Evolutionary conservation across 2,329 filamentous ascomycete species (phyloP).

Genomic region (Colletotrichum paranaense): DNA sequence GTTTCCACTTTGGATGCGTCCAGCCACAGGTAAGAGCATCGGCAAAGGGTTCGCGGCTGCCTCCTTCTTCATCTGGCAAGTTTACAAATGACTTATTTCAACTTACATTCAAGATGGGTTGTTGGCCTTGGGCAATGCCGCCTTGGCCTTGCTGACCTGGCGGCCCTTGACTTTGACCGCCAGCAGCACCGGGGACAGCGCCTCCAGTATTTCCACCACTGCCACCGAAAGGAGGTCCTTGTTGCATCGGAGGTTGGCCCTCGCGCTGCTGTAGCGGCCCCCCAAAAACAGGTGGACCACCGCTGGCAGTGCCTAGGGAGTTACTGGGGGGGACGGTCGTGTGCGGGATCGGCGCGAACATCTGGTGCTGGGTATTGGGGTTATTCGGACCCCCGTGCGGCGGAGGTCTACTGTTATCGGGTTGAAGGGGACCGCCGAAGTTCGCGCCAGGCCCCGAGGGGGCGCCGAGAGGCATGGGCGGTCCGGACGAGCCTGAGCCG

Average conservation of each 20-base stretch:
- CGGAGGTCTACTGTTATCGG: conserved; percentile 61
- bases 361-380: conserved; percentile 61
- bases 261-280: conserved; percentile 73
- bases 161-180: conserved; percentile 78
- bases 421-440: conserved; percentile 67
- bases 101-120: conserved; percentile 82
- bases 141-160: conserved; percentile 26
- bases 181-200: conserved; percentile 52
- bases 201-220: conserved; percentile 42
- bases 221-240: conserved; percentile 60
- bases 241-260: conserved; percentile 65
- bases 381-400: conserved; percentile 64
- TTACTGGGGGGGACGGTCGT: conserved; percentile 60
- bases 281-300: conserved; percentile 75
- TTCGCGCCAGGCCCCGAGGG: conserved; percentile 61
- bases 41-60: not conserved
- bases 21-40: conserved; percentile 24
- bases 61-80: conserved; percentile 1
- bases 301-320: conserved; percentile 68
- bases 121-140: conserved; percentile 45
- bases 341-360: conserved; percentile 67
- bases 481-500: conserved; percentile 69
- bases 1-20: conserved; percentile 34
- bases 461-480: conserved; percentile 63
- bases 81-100: conserved; percentile 16